Percentiles rank a stretch among this genome's conserved stretches.
Conservation (phyloP, 2,329 filamentous ascomycete species). For the Lachnellula subtilissima region DNA sequence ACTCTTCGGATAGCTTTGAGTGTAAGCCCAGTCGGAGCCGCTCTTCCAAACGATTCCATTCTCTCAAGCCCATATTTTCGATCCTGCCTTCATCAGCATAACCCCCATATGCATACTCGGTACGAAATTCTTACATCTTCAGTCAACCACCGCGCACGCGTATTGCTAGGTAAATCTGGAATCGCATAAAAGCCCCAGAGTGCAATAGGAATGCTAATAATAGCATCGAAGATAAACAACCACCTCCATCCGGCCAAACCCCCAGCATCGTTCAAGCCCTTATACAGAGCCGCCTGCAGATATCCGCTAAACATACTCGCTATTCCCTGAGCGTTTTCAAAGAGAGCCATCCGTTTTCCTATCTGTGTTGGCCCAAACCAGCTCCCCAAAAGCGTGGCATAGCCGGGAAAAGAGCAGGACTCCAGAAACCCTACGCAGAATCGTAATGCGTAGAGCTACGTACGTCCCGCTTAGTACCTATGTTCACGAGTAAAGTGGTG, state of each 20-base stretch:
- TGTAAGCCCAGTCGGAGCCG: background rate
- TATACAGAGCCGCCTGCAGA: slow-evolving; percentile 21
- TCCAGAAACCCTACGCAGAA: slow-evolving; percentile 35
- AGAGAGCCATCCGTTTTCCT: background rate
- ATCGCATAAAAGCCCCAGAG: slow-evolving; percentile 22
- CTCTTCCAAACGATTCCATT: slow-evolving; percentile 2
- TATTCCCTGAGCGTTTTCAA: background rate
- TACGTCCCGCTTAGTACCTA: background rate
- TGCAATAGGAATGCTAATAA: slow-evolving; percentile 28
- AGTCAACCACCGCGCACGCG: slow-evolving; percentile 9
- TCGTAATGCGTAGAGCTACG: slow-evolving; percentile 24
- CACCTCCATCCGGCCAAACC: slow-evolving; percentile 22
- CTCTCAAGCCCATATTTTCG: slow-evolving; percentile 34
- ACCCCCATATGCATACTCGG: too few relatives aligned
- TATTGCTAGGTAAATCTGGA: slow-evolving; percentile 10
- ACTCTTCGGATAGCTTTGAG: slow-evolving; percentile 13
- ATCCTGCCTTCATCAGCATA: slow-evolving; percentile 31
- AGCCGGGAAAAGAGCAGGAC: slow-evolving; percentile 3
- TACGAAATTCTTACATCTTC: too few relatives aligned
- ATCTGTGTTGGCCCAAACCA: slow-evolving; percentile 6
- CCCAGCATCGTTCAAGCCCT: slow-evolving; percentile 15
- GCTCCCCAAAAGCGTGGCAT: background rate
- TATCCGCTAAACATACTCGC: slow-evolving; percentile 29
- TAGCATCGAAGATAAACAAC: slow-evolving; percentile 32
- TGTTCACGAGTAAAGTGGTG: background rate